Base-by-base conservation (phyloP, 352 stramenopile species). In the Halophytophthora polymorphica region DNA sequence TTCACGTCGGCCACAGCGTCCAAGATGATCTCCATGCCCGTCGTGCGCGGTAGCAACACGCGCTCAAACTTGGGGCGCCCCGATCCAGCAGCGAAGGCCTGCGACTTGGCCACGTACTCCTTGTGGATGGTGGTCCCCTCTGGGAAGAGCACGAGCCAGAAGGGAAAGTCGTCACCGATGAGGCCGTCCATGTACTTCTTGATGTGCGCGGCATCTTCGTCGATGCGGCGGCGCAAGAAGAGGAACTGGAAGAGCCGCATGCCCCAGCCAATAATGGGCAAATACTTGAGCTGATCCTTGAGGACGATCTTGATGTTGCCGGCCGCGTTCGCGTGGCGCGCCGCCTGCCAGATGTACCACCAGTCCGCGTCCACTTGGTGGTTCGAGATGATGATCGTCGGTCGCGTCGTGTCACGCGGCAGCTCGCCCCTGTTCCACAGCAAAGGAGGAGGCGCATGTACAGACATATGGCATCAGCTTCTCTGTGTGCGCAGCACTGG, bases 351-450 rank as follows among this genome's bases (percentile, higher is more conserved):
- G 40, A 96, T 78, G 61, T 93, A 97, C 90, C 90, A 97, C 73
- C 89, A 97, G 71, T 98, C 93, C 11, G 78, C 86, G 64, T 98
- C 87, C 31, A 94, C 77, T 40, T 97, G 73, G 68, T 98, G 91
- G 70, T 98, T 98, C 7, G 73, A 83, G 22, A 97, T 83, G 54
- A 97, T 73, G 52, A 98, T 90, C 6, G 69, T 79, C 12, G 88
- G 88, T 14, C 87, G 86, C 11, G 80, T 60, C 17, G 62, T 62
- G 50, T 92, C 83, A 4, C 64, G 72, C 17, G 88, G 87, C 17
- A 97, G 52, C 45, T 97, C 83, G 6, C 83, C 83, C 14, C 75
- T 86, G 31, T 13, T 4, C 8, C 25, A 4, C 4, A 31, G 25
- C 45, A 45, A 37, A 47, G 28, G 47, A 38, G 33, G 25, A 31